Conservation (phyloP, 2,329 filamentous ascomycete genomes). For the Penicillium sp. region DNA sequence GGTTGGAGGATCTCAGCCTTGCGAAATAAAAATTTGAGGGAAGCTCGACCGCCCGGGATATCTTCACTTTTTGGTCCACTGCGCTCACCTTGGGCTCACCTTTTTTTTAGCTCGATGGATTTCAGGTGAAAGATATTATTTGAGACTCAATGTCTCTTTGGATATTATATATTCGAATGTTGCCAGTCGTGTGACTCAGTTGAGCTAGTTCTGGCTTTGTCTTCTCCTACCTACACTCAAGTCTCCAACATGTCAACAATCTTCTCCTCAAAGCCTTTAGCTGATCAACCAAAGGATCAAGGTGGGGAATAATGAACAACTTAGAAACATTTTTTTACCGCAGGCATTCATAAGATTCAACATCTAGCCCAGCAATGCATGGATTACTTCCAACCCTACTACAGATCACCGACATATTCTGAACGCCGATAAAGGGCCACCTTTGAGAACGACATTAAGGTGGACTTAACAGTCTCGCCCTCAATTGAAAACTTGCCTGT, state of each 20-base stretch:
- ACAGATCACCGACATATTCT: not conserved
- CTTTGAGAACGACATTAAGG: not conserved
- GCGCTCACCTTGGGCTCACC: not conserved
- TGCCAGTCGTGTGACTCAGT: not conserved
- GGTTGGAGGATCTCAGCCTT: not conserved
- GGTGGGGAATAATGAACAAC: not conserved
- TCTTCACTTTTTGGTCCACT: not conserved
- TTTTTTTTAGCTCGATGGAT: no score
- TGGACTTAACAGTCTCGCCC: not conserved
- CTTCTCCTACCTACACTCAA: no score
- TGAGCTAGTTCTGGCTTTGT: not conserved
- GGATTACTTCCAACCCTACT: not conserved
- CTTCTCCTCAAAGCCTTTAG: not conserved
- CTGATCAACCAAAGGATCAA: not conserved
- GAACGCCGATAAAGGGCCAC: no score
- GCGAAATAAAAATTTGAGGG: not conserved
- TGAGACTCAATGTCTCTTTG: no score
- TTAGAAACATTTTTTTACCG: not conserved
- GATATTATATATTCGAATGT: not conserved
- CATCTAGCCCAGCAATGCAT: no score
- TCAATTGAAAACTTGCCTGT: not conserved
- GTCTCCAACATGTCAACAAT: not conserved
- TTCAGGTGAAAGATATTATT: not conserved
- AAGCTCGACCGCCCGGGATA: slow-evolving; percentile 8
- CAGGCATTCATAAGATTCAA: not conserved